These are phyloP conservation scores for Penicillium sp. DNA, from an alignment of 2,329 filamentous ascomycete species.

Conservation along the genomic window DNA sequence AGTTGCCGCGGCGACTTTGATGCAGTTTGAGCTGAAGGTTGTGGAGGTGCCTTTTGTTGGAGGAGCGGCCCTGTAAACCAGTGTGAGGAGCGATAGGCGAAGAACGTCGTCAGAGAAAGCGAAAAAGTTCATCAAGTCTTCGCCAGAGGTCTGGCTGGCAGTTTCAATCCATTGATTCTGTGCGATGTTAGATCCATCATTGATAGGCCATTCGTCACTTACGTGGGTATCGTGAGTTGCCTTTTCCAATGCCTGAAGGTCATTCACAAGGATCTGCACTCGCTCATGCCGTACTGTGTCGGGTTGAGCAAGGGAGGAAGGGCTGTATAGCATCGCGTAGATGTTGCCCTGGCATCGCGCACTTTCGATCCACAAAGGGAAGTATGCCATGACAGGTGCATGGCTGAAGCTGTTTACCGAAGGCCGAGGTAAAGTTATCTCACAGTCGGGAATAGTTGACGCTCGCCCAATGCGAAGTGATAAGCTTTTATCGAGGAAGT, in stretches of 20 bases:
- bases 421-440: conserved; percentile 1
- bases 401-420: neutral
- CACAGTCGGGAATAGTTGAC: conserved; percentile 6
- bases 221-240: too few relatives aligned
- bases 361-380: too few relatives aligned
- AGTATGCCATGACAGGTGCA: neutral
- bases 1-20: neutral
- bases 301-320: too few relatives aligned
- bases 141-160: neutral
- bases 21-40: neutral
- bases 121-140: neutral
- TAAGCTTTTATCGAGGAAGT: conserved; percentile 11
- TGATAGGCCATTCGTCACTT: too few relatives aligned
- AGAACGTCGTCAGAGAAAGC: conserved; percentile 6
- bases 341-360: too few relatives aligned
- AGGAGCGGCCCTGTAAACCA: conserved; percentile 9
- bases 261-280: too few relatives aligned
- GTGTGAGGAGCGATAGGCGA: conserved; percentile 10
- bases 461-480: conserved; percentile 10
- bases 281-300: too few relatives aligned
- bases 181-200: neutral
- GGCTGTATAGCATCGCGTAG: too few relatives aligned
- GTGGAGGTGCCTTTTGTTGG: neutral
- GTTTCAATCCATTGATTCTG: neutral
- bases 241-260: too few relatives aligned